phyloP scores from a whole-genome alignment of 208 protist species.

The Acanthamoeba rhysodes region DNA sequence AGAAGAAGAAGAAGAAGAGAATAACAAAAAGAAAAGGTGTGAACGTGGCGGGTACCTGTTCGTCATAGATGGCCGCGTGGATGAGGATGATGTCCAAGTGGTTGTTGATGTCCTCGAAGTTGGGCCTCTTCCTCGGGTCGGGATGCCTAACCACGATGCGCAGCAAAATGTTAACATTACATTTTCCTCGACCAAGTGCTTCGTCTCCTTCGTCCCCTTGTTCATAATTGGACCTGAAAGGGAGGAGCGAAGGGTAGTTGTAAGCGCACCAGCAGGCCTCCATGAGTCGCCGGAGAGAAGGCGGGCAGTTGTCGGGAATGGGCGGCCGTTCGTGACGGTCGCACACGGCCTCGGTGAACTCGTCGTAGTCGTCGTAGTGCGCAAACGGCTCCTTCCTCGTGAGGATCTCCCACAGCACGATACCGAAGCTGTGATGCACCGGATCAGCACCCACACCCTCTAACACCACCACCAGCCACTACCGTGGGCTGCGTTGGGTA shows the following conservation, averaged over 20 bases:
- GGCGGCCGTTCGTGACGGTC: slow-evolving; percentile 73
- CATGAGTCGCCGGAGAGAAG: slow-evolving; percentile 70
- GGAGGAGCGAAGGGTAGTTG: not conserved
- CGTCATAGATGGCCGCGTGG: not conserved
- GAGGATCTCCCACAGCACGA: slow-evolving; percentile 85
- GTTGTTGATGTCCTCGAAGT: slow-evolving; percentile 36
- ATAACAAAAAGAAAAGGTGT: no score
- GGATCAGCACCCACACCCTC: no score
- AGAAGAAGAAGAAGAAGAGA: no score
- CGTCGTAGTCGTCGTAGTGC: slow-evolving; percentile 81
- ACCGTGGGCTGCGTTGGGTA: not conserved
- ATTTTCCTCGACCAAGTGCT: no score
- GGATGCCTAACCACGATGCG: not conserved
- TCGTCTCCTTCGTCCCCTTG: no score
- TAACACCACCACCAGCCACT: no score
- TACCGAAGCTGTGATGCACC: slow-evolving; percentile 78
- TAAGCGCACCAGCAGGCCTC: slow-evolving; percentile 78
- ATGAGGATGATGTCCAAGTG: slow-evolving; percentile 39
- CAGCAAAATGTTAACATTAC: no score
- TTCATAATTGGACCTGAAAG: not conserved
- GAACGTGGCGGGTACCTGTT: not conserved
- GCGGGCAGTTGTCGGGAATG: slow-evolving; percentile 77
- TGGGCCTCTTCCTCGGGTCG: slow-evolving; percentile 25
- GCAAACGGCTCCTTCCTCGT: slow-evolving; percentile 84
- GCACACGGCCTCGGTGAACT: slow-evolving; percentile 81